phyloP scores from a whole-genome alignment of 768 basidiomycete species.

The Tephrocybe sp. region DNA sequence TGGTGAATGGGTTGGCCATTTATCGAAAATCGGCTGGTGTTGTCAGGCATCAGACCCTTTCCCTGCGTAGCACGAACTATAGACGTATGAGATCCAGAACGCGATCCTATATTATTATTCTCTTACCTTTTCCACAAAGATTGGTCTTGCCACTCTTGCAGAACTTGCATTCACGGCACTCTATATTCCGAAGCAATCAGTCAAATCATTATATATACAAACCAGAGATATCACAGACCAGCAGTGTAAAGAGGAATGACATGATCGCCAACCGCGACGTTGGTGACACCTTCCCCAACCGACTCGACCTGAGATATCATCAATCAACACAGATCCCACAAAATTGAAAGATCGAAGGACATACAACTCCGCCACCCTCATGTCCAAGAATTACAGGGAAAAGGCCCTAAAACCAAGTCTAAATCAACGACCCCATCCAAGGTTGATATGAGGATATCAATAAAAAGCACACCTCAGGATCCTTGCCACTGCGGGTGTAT shows the following conservation, averaged over 20 bases:
- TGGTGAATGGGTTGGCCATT: conserved; percentile 86
- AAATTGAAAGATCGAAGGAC: conserved; percentile 25
- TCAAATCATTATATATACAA: not conserved
- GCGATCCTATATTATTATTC: not conserved
- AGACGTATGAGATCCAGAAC: not conserved
- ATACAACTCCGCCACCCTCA: conserved; percentile 87
- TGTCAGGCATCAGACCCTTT: conserved; percentile 92
- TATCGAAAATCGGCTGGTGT: conserved; percentile 81
- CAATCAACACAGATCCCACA: conserved; percentile 11
- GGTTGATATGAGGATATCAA: not conserved
- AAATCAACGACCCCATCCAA: not conserved
- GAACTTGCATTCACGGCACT: conserved; percentile 97
- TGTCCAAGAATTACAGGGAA: conserved; percentile 95
- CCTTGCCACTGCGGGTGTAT: conserved; percentile 94
- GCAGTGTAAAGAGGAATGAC: conserved; percentile 97
- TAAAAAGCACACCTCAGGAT: conserved; percentile 70
- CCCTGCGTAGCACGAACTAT: conserved; percentile 92
- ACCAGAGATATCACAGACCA: conserved; percentile 49
- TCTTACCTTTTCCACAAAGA: conserved; percentile 86
- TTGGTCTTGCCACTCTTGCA: conserved; percentile 99
- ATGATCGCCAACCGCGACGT: conserved; percentile 80
- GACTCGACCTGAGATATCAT: conserved; percentile 74
- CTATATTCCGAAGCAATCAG: conserved; percentile 31
- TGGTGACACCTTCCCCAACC: conserved; percentile 94
- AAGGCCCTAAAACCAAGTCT: conserved; percentile 50